Base-by-base conservation (phyloP, 306 rosid genomes). In the Corylus avellana region DNA sequence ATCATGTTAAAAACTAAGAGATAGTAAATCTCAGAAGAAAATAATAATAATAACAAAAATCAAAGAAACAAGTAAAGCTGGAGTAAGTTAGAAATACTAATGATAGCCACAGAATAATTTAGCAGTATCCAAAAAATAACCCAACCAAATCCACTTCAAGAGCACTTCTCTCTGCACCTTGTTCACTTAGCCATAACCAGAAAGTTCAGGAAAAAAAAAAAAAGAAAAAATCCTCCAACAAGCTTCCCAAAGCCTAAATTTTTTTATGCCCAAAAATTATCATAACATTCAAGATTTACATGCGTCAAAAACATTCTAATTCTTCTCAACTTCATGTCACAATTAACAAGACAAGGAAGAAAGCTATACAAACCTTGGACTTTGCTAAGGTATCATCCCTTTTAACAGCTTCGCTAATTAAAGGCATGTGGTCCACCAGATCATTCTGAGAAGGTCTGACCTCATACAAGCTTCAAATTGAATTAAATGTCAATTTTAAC, bases 341-440 rank as follows among this genome's bases (percentile, higher is more conserved):
- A 56, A 74, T 29, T 72, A 78, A 20, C 35, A 81, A 8, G 56
- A 13, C n/a, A 42, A 82, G 39, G 37, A 74, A 72, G 55, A 75
- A 46, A 70, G 66, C 48, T 54, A 69, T 67, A 80, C 78, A 86
- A 63, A 95, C 99, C 99, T 92, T 79, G 74, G 96, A 89, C 47
- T 83, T 85, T 3, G 82, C 80, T 72, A 89, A 81, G 73, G 47
- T 70, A 55, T 46, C 80, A 75, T 85, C 84, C 82, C 79, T 73
- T 66, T 77, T 51, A 77, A 83, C 55, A 75, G 91, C 87, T 79
- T 83, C 89, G 10, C 67, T n/a, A 13, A 89, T 81, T 58, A 89
- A 42, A 64, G 78, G 16, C 49, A 68, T 39, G 42, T 85, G 89
- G 64, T 80, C 80, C 77, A 57, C 76, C 62, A 89, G 79, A 85